These are phyloP conservation scores for Blastomyces gilchristii DNA, from an alignment of 2,329 filamentous ascomycete species.

Conservation along the genomic window DNA sequence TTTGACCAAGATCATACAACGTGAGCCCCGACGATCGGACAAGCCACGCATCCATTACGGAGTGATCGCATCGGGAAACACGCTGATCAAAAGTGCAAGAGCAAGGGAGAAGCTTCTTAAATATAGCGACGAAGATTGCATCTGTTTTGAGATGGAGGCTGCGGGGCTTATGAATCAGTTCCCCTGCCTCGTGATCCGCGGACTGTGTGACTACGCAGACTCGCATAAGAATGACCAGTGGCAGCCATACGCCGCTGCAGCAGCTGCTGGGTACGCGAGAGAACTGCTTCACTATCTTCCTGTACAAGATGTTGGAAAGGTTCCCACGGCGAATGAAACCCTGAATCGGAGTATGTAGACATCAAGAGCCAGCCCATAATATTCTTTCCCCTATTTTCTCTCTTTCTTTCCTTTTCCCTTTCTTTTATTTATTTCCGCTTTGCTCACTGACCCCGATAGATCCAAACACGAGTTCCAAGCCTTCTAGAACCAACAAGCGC, in stretches of 20 bases:
- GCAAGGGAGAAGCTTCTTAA: constrained; percentile 14
- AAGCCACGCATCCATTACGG: constrained; percentile 19
- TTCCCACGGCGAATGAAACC: constrained; percentile 3
- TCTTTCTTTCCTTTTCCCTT: too few species aligned
- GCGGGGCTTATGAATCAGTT: constrained; percentile 5
- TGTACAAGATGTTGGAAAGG: not conserved
- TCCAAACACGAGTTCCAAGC: not conserved
- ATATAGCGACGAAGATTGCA: constrained; percentile 10
- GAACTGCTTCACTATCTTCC: constrained; percentile 4
- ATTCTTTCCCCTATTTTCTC: not conserved
- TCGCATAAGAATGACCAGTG: constrained; percentile 18
- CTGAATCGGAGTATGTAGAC: not conserved
- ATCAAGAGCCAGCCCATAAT: too few species aligned
- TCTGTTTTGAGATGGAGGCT: constrained; percentile 22
- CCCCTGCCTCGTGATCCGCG: constrained; percentile 13
- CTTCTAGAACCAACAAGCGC: not conserved
- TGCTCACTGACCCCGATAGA: not conserved
- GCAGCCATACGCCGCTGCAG: constrained; percentile 19
- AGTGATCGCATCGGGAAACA: constrained; percentile 21
- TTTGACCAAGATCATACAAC: constrained; percentile 12
- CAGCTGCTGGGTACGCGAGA: constrained; percentile 1
- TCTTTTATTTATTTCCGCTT: too few species aligned
- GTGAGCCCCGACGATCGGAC: constrained; percentile 10
- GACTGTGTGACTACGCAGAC: constrained; percentile 16
- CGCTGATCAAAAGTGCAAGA: constrained; percentile 18